These are phyloP conservation scores for Uronychia binucleata DNA, from an alignment of 73 alveolate genomes.

Conservation along the genomic window DNA sequence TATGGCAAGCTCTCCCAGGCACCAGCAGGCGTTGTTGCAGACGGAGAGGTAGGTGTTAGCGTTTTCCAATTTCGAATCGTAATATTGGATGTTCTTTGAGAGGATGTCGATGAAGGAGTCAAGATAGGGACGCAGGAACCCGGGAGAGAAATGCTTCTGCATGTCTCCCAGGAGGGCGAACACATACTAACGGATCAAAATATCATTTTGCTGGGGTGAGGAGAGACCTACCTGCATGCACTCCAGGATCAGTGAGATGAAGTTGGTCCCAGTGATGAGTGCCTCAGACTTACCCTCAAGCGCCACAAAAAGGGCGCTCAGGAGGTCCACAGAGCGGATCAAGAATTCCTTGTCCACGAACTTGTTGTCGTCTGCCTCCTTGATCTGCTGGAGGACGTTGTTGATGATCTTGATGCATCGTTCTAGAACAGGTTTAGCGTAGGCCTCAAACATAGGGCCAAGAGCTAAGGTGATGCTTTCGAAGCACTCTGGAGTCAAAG, in stretches of 20 bases:
- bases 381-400: constrained; percentile 10
- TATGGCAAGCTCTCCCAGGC: constrained; percentile 36
- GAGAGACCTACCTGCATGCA: neutral
- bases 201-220: constrained; percentile 8
- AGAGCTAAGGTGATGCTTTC: constrained; percentile 30
- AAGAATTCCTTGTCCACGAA: constrained; percentile 16
- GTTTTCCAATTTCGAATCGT: neutral
- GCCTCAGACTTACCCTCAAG: constrained; percentile 25
- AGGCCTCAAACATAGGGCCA: constrained; percentile 41
- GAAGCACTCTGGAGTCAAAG: constrained; percentile 37
- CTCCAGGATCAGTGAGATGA: constrained; percentile 26
- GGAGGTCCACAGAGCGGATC: constrained; percentile 29
- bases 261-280: constrained; percentile 15
- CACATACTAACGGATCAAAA: constrained; percentile 20
- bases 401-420: constrained; percentile 46
- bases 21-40: constrained; percentile 64
- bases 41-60: constrained; percentile 10
- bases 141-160: constrained; percentile 18
- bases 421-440: constrained; percentile 33
- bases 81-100: constrained; percentile 1
- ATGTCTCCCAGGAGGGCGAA: constrained; percentile 41
- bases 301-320: constrained; percentile 32
- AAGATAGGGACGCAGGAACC: constrained; percentile 1
- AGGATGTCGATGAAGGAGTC: constrained; percentile 23
- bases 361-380: constrained; percentile 4